A percentile compares a stretch with the other conserved stretches of the same genome.
Evolutionary conservation across 164 flowering plant species (phyloP).

Genomic region (Vitis rupestris): DNA sequence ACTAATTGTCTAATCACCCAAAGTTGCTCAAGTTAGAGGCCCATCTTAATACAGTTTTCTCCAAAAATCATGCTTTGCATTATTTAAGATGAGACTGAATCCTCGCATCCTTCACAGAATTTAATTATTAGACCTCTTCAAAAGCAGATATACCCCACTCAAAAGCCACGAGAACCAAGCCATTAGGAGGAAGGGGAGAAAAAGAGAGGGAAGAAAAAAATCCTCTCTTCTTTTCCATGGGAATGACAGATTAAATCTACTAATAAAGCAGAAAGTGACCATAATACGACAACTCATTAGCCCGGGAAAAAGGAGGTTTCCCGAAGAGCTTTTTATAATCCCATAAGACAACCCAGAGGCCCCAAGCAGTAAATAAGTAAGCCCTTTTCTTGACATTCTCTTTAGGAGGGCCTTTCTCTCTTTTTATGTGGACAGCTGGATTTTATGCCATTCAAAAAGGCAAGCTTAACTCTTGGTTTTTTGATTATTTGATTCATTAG

Average conservation of each 20-base stretch:
- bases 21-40: not conserved
- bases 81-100: conserved; percentile 2
- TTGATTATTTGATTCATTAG: not conserved
- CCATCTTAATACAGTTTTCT: not conserved
- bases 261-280: conserved; percentile 15
- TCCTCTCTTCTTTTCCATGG: conserved; percentile 7
- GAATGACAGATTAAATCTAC: conserved; percentile 13
- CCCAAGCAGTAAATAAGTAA: not conserved
- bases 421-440: not conserved
- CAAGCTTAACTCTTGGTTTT: not conserved
- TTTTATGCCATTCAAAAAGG: not conserved
- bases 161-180: not conserved
- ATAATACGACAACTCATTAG: conserved; percentile 24
- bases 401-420: not conserved
- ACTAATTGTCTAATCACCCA: not conserved
- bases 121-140: not conserved
- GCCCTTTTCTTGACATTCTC: not conserved
- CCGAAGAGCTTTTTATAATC: not conserved
- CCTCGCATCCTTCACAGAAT: not conserved
- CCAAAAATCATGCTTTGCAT: not conserved
- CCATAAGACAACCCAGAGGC: not conserved
- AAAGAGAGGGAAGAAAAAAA: conserved; percentile 6
- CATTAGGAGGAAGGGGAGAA: not conserved
- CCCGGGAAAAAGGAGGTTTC: conserved; percentile 4
- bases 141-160: conserved; percentile 10